Percentiles rank a stretch among this genome's conserved stretches.
These are phyloP conservation scores for Torulaspora indica DNA, from an alignment of 805 yeast genomes.

Conservation along the genomic window DNA sequence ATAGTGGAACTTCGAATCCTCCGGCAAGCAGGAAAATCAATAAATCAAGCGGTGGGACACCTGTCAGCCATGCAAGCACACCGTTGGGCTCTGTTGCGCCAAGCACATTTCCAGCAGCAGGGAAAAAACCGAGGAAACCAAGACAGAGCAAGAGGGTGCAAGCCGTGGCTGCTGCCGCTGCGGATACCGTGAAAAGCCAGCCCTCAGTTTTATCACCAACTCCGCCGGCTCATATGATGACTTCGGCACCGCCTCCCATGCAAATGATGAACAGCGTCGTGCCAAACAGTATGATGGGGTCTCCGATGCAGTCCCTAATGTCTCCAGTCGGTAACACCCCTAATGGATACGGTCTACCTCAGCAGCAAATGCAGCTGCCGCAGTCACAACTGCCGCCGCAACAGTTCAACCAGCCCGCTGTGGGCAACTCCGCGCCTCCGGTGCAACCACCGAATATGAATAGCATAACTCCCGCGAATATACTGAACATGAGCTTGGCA, in stretches of 20 bases:
- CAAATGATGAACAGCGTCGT: conserved; percentile 21
- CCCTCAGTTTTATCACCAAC: conserved; percentile 6
- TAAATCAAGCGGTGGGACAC: conserved; percentile 20
- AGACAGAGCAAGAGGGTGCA: conserved; percentile 23
- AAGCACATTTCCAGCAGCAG: conserved; percentile 13
- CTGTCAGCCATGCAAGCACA: conserved; percentile 16
- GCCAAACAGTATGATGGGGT: conserved; percentile 23
- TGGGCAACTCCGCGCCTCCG: conserved; percentile 9
- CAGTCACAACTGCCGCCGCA: conserved; percentile 10
- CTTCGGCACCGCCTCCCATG: conserved; percentile 11
- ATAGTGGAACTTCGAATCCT: not conserved
- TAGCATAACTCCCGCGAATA: conserved; percentile 24
- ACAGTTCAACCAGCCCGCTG: conserved; percentile 8
- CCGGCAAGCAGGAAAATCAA: conserved; percentile 7
- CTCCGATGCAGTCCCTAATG: conserved; percentile 24
- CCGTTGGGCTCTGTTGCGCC: conserved; percentile 15
- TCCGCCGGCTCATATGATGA: conserved; percentile 9
- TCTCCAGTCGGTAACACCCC: conserved; percentile 17
- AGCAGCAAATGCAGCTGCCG: conserved; percentile 9
- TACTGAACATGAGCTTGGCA: conserved; percentile 20
- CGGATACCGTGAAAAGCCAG: conserved; percentile 5
- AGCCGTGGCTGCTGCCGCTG: conserved; percentile 7
- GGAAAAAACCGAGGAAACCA: conserved; percentile 31
- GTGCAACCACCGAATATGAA: conserved; percentile 16
- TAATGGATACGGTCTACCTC: conserved; percentile 8